Conservation (phyloP, 139 green algal genomes). For the Chlorella sorokiniana region DNA sequence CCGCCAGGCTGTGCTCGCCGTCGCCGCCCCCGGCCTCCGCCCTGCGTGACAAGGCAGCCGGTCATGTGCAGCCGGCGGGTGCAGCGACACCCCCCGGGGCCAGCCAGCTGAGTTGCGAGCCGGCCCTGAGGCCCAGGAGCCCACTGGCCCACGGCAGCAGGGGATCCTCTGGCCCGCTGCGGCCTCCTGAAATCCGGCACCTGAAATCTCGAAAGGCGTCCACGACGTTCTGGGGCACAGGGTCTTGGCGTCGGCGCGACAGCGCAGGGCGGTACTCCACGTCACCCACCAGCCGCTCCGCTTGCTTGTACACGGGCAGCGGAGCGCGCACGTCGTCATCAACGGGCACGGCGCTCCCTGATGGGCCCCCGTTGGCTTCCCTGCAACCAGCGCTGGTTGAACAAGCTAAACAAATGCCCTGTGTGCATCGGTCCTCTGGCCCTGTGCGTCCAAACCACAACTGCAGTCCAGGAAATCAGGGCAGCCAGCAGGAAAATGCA, state of each 20-base stretch:
- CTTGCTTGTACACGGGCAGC: slow-evolving; percentile 9
- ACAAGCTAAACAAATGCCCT: no score
- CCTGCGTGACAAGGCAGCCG: background rate
- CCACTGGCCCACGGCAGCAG: no score
- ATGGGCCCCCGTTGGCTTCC: background rate
- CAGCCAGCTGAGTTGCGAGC: no score
- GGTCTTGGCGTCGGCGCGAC: slow-evolving; percentile 8
- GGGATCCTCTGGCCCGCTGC: no score
- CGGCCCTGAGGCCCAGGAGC: no score
- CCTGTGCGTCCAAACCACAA: no score
- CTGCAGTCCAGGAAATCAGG: no score
- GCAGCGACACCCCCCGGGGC: no score
- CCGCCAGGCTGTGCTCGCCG: slow-evolving; percentile 44
- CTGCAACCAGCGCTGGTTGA: background rate
- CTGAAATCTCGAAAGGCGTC: slow-evolving; percentile 72
- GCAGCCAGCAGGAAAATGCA: background rate
- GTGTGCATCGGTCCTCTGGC: no score
- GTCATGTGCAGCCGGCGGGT: no score
- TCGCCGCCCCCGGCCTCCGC: background rate
- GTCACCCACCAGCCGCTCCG: slow-evolving; percentile 72
- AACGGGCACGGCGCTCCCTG: background rate
- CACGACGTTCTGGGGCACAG: slow-evolving; percentile 43
- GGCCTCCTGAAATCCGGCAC: no score
- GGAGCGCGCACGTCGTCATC: slow-evolving; percentile 25
- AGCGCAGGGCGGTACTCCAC: background rate